Base-by-base conservation (phyloP, 768 basidiomycete genomes). In the Gymnopilus dilepis region DNA sequence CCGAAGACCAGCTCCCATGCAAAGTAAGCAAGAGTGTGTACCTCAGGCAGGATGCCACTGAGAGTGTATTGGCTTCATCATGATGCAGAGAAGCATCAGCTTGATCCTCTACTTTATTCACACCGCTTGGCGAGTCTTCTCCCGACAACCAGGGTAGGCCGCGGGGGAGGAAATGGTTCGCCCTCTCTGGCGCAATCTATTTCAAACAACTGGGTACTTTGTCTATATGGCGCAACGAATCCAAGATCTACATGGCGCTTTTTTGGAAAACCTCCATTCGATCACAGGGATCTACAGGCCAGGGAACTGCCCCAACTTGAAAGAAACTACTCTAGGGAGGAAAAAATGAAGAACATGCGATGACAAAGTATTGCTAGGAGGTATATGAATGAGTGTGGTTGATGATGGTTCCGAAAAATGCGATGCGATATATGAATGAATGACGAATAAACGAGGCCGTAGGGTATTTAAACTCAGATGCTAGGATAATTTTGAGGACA, bases 11-110 rank as follows among this genome's bases (percentile, higher is more conserved):
- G 30, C 52, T 64, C 59, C 58, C 58, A 60, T 56, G 59, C 47
- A 51, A 57, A 56, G 55, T 34, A 40, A 55, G 43, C 43, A 22
- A 59, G 30, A 56, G 50, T 6, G 42, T 30, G 33, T 54, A 52
- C 48, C 58, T 38, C 54, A 52, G 48, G 40, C 38, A 30, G 50
- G 51, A 51, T 56, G 55, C 40, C 21, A 53, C 50, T 37, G 33
- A 28, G 55, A 59, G 43, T 59, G 40, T 38, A 28, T 64, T 52
- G 34, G 57, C 28, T 64, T 60, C 47, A 64, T 64, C 58, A 60
- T 64, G 58, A 64, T 60, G 55, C 28, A 22, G 9, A 64, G 63
- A 59, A 59, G 56, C 48, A 64, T 15, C 45, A 28, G 34, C 58
- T 17, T 31, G n/a, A 62, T 58, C 48, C 12, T 52, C 52, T 42